Base-by-base conservation (phyloP, 2,329 filamentous ascomycete species). In the Mycosphaerella sp. region DNA sequence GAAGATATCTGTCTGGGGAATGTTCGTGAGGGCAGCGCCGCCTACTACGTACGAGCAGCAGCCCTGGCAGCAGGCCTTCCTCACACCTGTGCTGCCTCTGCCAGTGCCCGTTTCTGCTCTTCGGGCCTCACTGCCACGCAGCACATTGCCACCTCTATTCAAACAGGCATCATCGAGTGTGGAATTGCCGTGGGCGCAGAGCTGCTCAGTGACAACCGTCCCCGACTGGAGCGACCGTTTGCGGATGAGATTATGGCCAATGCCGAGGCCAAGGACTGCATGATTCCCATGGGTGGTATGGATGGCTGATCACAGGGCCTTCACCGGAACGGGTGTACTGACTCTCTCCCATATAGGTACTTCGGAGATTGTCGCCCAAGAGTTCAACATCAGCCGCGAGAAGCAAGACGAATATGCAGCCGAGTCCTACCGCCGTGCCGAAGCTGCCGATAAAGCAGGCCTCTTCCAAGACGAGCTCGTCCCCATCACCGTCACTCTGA, bases 151-250 rank as follows among this genome's bases (percentile, higher is more conserved):
- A 83, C 85, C 51, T 79, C 84, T 59, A 92, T 96, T 62, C 80
- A 82, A n/a, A 77, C 80, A 0, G 89, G 86, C 2, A 80, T 80
- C 62, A 86, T 92, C 51, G 80, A 83, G 55, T 76, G 77, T 0
- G 91, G 89, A 58, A 81, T 95, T 56, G 91, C 84, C 8, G 89
- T 87, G 1, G 91, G 91, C 40, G 95, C 93, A 85, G 91, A 96
- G 79, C 89, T 85, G 74, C 95, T 96, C 88, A 95, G 88, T 59
- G 76, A 85, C 60, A 95, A 95, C 74, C 95, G 95, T 72, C 89
- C 84, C 50, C 82, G 34, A 90, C 95, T 52, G 89, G 89, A 0
- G 83, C 82, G 1, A 80, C 88, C 60, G 71, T 89, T 31, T 95
- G 89, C 54, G 86, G 85, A 86, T 0, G 83, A 80, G 49, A 74